Evolutionary conservation across 2,329 filamentous ascomycete species (phyloP).

Genomic region (Diaporthe sp.): DNA sequence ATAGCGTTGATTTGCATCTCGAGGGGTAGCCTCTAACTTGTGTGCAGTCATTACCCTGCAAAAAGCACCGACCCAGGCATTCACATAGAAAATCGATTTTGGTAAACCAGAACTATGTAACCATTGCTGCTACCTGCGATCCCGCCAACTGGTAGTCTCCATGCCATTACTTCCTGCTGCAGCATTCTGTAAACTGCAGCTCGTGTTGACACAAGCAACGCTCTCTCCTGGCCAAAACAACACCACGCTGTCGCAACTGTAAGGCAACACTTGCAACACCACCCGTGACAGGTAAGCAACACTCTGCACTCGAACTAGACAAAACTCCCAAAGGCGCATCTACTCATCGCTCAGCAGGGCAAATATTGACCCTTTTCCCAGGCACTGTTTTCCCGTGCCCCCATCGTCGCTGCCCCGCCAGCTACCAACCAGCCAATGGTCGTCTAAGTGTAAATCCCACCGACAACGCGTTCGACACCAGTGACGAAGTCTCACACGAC

Average conservation of each 20-base stretch:
- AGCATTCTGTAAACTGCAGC: neutral
- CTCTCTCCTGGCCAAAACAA: neutral
- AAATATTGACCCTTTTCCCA: neutral
- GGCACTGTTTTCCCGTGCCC: neutral
- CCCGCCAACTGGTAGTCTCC: neutral
- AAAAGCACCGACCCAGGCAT: neutral
- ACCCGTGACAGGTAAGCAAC: neutral
- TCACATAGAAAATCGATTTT: neutral
- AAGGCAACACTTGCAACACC: neutral
- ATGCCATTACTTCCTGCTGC: neutral
- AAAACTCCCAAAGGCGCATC: accelerated
- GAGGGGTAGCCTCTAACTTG: too few relatives aligned
- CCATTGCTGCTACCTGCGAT: neutral
- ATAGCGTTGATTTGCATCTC: neutral
- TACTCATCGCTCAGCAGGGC: neutral
- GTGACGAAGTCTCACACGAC: neutral
- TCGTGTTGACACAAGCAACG: neutral
- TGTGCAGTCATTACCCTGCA: neutral
- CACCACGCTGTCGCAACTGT: neutral
- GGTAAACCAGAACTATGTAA: too few relatives aligned
- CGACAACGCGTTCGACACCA: neutral
- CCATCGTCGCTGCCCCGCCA: neutral
- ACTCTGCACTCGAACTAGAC: neutral
- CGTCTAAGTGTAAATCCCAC: neutral
- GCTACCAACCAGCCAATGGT: too few relatives aligned